Conservation (phyloP, 352 stramenopile genomes). For the Phytophthora uliginosa region DNA sequence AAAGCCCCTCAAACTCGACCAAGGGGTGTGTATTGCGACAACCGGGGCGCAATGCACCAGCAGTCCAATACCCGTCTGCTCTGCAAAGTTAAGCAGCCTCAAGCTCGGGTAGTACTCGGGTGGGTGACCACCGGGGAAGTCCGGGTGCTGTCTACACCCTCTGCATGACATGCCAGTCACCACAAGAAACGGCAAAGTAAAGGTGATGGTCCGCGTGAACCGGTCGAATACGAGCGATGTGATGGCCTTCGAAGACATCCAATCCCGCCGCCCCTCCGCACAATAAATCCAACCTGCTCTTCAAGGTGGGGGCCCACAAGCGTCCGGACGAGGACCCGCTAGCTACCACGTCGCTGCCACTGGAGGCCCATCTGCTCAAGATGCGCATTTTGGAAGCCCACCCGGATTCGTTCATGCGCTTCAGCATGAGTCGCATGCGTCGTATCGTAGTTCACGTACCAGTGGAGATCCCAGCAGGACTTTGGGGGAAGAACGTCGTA, state of each 20-base stretch:
- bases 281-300: conserved; percentile 31
- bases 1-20: neutral
- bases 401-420: conserved; percentile 55
- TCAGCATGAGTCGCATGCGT: conserved; percentile 76
- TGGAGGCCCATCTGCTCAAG: conserved; percentile 68
- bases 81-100: too few species aligned
- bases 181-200: conserved; percentile 14
- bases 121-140: too few species aligned
- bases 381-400: conserved; percentile 57
- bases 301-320: conserved; percentile 29
- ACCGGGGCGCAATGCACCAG: neutral
- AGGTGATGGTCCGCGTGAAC: neutral
- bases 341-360: conserved; percentile 28
- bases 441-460: conserved; percentile 55
- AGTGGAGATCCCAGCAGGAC: conserved; percentile 55
- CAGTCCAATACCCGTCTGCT: too few species aligned
- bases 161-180: conserved; percentile 1
- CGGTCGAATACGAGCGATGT: too few species aligned
- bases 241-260: neutral
- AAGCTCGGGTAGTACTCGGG: too few species aligned
- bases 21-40: neutral
- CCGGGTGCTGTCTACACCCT: too few species aligned
- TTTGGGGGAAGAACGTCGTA: conserved; percentile 45
- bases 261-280: conserved; percentile 17
- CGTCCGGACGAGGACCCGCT: conserved; percentile 11